Percentiles rank a stretch among this genome's conserved stretches.
phyloP scores from a whole-genome alignment of 2,329 filamentous ascomycete species.

The Clonostachys chloroleuca region DNA sequence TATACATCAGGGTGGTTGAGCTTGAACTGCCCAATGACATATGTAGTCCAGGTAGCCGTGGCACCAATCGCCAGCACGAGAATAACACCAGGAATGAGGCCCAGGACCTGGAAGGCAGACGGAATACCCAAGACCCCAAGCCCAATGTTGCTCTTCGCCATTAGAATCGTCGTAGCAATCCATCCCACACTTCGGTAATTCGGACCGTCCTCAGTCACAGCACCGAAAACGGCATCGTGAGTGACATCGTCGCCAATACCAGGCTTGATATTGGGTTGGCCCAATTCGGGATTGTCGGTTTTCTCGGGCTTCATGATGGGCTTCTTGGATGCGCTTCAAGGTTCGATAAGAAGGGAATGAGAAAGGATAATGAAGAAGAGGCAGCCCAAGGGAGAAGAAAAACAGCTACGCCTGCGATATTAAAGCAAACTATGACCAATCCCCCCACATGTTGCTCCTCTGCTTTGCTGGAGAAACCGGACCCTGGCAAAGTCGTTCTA shows the following conservation, averaged over 20 bases:
- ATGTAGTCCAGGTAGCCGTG: slow-evolving; percentile 43
- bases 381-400: too few relatives aligned
- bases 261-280: too few relatives aligned
- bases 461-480: too few relatives aligned
- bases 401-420: too few relatives aligned
- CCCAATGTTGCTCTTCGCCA: slow-evolving; percentile 40
- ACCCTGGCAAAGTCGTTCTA: too few relatives aligned
- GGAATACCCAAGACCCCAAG: slow-evolving; percentile 43
- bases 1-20: slow-evolving; percentile 43
- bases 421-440: too few relatives aligned
- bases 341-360: too few relatives aligned
- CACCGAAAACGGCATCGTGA: slow-evolving; percentile 21
- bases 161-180: slow-evolving; percentile 33
- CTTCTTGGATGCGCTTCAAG: too few relatives aligned
- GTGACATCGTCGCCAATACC: not conserved
- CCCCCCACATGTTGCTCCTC: too few relatives aligned
- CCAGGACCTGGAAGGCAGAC: slow-evolving; percentile 34
- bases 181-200: slow-evolving; percentile 27
- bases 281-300: too few relatives aligned
- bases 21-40: slow-evolving; percentile 47
- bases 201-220: slow-evolving; percentile 17
- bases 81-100: slow-evolving; percentile 41
- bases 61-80: slow-evolving; percentile 27
- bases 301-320: too few relatives aligned
- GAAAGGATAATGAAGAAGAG: too few relatives aligned